Evolutionary conservation across 495 filamentous ascomycete species (phyloP).

Genomic region (Tuber brumale): DNA sequence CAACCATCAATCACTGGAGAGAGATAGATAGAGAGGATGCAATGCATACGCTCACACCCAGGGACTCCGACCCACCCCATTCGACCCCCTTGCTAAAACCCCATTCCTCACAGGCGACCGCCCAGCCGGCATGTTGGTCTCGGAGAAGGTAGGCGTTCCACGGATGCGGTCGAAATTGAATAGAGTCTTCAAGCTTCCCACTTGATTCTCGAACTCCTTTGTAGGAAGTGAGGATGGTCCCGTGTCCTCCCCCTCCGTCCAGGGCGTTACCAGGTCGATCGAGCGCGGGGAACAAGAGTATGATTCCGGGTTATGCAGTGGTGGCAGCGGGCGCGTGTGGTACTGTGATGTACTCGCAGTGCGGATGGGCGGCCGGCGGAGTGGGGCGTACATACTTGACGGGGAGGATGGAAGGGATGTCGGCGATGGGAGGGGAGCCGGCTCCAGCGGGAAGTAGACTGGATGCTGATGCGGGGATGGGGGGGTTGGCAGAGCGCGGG

Average conservation of each 20-base stretch:
- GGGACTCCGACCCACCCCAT: neutral
- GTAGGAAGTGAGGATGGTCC: conserved; percentile 25
- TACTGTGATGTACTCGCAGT: conserved; percentile 5
- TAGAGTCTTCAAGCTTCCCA: conserved; percentile 38
- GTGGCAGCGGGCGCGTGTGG: conserved; percentile 42
- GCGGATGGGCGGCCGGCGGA: conserved; percentile 3
- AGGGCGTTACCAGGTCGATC: conserved; percentile 42
- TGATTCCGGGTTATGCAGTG: conserved; percentile 36
- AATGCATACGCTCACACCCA: neutral
- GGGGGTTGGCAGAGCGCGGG: conserved; percentile 24
- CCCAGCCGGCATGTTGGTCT: neutral
- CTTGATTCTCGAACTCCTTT: conserved; percentile 22
- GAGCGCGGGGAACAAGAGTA: conserved; percentile 42
- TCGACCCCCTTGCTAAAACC: neutral
- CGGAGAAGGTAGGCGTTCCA: conserved; percentile 24
- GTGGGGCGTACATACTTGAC: neutral
- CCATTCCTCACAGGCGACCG: neutral
- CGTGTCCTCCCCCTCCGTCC: conserved; percentile 16
- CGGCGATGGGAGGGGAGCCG: conserved; percentile 22
- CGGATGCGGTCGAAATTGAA: conserved; percentile 43
- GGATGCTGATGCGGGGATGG: neutral
- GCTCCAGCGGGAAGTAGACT: conserved; percentile 22
- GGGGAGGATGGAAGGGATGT: conserved; percentile 16
- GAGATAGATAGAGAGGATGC: neutral
- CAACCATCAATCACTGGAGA: neutral